phyloP scores from a whole-genome alignment of 345 rosid species.

The Stellera chamaejasme region DNA sequence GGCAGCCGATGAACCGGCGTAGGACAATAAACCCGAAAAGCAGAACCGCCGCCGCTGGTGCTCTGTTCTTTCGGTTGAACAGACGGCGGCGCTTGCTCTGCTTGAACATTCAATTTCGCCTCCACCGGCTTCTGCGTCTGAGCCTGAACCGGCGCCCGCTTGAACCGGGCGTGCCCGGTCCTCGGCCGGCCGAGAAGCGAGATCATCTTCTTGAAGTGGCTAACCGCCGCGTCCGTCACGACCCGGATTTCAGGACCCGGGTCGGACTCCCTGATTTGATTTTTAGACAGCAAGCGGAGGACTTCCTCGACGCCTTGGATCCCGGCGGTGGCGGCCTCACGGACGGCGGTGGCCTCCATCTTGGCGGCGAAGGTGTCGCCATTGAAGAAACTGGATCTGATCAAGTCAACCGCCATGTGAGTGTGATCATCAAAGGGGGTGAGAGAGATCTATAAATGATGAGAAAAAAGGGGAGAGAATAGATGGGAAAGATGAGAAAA shows the following conservation, averaged over 20 bases:
- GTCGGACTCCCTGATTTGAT: constrained; percentile 17
- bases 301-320: constrained; percentile 69
- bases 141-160: constrained; percentile 35
- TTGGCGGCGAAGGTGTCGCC: constrained; percentile 22
- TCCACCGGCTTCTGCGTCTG: constrained; percentile 9
- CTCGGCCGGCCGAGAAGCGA: constrained; percentile 58
- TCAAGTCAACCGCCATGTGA: constrained; percentile 51
- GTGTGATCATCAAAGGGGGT: constrained; percentile 6
- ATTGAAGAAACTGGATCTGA: constrained; percentile 35
- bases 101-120: constrained; percentile 4
- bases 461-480: not conserved
- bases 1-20: constrained; percentile 60
- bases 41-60: constrained; percentile 24
- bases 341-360: constrained; percentile 42
- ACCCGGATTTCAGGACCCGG: constrained; percentile 31
- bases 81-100: constrained; percentile 6
- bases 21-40: constrained; percentile 59
- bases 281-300: constrained; percentile 34
- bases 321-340: constrained; percentile 66
- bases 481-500: not conserved
- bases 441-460: not conserved
- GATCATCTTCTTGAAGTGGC: constrained; percentile 59
- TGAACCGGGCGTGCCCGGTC: constrained; percentile 80
- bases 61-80: constrained; percentile 19
- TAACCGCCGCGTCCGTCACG: constrained; percentile 58